Base-by-base conservation (phyloP, 768 basidiomycete species). In the Mycena belliarum region DNA sequence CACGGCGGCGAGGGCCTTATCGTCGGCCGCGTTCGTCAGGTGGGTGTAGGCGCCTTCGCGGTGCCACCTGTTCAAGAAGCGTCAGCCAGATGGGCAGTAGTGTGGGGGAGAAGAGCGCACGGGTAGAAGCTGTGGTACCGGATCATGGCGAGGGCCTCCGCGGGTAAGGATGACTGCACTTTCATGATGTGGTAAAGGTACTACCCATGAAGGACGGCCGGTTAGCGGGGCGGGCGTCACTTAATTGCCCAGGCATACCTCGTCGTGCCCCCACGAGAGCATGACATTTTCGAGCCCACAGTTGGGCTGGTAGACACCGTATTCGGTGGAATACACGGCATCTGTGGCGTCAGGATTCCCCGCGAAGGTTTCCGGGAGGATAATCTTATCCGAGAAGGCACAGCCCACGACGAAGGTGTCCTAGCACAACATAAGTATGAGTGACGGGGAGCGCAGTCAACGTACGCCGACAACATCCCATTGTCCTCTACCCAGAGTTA, bases 61-160 rank as follows among this genome's bases (percentile, higher is more conserved):
- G 72, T 96, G 94, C 93, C 92, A 95, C 25, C 83, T 84, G 63
- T 3, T 40, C 3, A 6, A 18, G 3, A n/a, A 6, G 18, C 12
- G 29, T 32, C 12, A 32, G 6, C 29, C 29, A n/a, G n/a, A n/a
- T 32, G 29, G 6, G 29, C 29, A n/a, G 29, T 32, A 32, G 6
- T 32, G 7, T 38, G 37, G 25, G 25, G 9, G 20, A 29, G 12
- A 24, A 32, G 29, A 10, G 28, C 2, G 49, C 65, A 85, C 73
- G 94, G 93, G 75, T 95, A 96, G 80, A 95, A 96, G 66, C 89
- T 91, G 75, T 95, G 94, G 70, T 92, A 96, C 29, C 94, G 85
- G 68, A 96, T 93, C 93, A 96, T 96, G 9, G 89, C 87, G 26
- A 96, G 78, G 0, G 82, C 93, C 64, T 91, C 93, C 37, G 81